Percentiles rank a stretch among this genome's conserved stretches.
Conservation (phyloP, 2,329 filamentous ascomycete genomes). For the Nothopassalora personata region DNA sequence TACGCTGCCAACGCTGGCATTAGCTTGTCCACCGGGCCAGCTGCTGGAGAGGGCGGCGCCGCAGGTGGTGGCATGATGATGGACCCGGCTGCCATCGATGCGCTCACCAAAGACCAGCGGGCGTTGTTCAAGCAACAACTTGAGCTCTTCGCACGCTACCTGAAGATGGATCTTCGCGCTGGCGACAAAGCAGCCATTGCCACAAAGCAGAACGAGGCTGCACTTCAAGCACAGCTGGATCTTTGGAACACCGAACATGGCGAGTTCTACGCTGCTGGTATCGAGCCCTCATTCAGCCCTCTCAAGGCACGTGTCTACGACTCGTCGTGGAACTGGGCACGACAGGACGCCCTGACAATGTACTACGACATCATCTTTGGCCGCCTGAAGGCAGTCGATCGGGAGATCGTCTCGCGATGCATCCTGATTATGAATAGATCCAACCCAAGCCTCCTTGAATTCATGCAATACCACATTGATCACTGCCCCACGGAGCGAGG, state of each 20-base stretch:
- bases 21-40: constrained; percentile 66
- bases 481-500: constrained; percentile 95
- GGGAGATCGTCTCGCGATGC: constrained; percentile 97
- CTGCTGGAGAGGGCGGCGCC: constrained; percentile 66
- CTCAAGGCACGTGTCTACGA: constrained; percentile 96
- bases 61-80: constrained; percentile 94
- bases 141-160: constrained; percentile 87
- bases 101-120: constrained; percentile 92
- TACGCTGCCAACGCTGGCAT: constrained; percentile 82
- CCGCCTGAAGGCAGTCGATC: constrained; percentile 83
- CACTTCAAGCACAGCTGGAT: constrained; percentile 88
- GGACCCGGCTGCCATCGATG: constrained; percentile 95
- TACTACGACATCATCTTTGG: constrained; percentile 99
- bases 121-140: constrained; percentile 97
- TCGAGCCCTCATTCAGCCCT: constrained; percentile 87
- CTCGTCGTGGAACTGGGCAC: constrained; percentile 98
- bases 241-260: constrained; percentile 94
- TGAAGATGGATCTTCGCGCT: constrained; percentile 95
- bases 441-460: constrained; percentile 90
- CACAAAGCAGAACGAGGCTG: constrained; percentile 76
- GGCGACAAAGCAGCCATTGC: constrained; percentile 89
- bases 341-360: constrained; percentile 95
- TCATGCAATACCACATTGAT: constrained; percentile 99
- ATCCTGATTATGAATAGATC: constrained; percentile 99
- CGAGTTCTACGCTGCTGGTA: constrained; percentile 90